Evolutionary conservation across 805 yeast genomes (phyloP), one percentile per base, ranked within the genome.

Genomic region (Candida tibetensis): DNA sequence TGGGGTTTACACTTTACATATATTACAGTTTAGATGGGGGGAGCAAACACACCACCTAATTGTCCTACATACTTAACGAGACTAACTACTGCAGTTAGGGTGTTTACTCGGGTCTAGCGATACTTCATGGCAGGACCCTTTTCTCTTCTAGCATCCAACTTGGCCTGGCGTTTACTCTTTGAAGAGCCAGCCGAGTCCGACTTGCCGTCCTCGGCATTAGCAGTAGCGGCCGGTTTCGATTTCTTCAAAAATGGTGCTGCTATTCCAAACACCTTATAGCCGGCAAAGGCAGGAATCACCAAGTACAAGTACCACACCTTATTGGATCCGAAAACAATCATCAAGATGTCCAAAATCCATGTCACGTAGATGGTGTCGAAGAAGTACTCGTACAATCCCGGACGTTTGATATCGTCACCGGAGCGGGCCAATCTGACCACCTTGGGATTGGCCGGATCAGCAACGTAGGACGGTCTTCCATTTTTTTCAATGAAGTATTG

Each of bases 351-450:
- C 46, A 78, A 65, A 15, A 74, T 48, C 72, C 82, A 71, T 2
- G 89, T 82, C 32, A 84, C 57, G 52, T 84, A 84, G 42, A 85
- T 63, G 9, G 82, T 57, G 52, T 85, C 93, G 53, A 81, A 81
- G 69, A 83, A 62, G 64, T 81, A 83, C 58, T 85, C 91, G 27
- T 81, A 81, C 28, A 85, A 64, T 0, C 93, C 93, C 3, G 59
- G 53, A 42, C 77, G 85, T 39, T 59, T 59, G 41, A 84, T 69
- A 49, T 85, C 85, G 21, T 72, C 75, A 2, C 90, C 91, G 1
- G 84, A 57, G 9, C 58, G 61, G 2, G 73, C 53, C 33, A 83
- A 62, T 36, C 69, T 68, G 23, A 17, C 17, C 18, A 14, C 32
- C 9, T 36, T 41, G 4, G 56, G 56, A 2, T 73, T 72, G 16